Evolutionary conservation across 495 filamentous ascomycete genomes (phyloP).

Genomic region (Parmelia sp.): DNA sequence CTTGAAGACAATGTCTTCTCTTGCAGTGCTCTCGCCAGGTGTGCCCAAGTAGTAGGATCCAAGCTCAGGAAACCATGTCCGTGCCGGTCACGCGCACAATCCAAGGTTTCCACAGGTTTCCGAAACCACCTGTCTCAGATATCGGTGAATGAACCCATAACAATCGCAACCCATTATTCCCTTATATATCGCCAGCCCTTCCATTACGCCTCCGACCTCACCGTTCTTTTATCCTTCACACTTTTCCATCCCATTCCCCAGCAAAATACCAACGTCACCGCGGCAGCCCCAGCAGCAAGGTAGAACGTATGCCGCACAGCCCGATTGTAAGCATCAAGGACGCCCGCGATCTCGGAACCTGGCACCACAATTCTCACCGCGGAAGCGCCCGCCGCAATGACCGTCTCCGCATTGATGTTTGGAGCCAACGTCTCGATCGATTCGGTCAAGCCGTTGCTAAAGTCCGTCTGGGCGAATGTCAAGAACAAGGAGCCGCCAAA

Average conservation of each 20-base stretch:
- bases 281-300: constrained; percentile 48
- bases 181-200: not conserved
- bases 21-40: too few species aligned
- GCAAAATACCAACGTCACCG: constrained; percentile 44
- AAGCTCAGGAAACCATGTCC: too few species aligned
- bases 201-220: not conserved
- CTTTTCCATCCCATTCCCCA: constrained; percentile 55
- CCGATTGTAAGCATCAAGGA: constrained; percentile 57
- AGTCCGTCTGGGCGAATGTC: constrained; percentile 59
- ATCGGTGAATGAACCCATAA: too few species aligned
- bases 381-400: constrained; percentile 58
- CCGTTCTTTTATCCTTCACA: constrained; percentile 61
- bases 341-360: constrained; percentile 37
- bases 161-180: too few species aligned
- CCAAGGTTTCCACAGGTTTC: too few species aligned
- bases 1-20: too few species aligned
- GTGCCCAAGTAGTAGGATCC: too few species aligned
- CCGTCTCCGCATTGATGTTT: constrained; percentile 33
- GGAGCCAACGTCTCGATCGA: constrained; percentile 39
- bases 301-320: constrained; percentile 51
- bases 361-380: constrained; percentile 41
- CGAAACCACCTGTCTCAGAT: too few species aligned
- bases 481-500: constrained; percentile 64
- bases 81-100: too few species aligned
- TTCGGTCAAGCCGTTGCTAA: constrained; percentile 53